Evolutionary conservation across 768 basidiomycete species (phyloP).

Genomic region (Tylopilus subfusipes): DNA sequence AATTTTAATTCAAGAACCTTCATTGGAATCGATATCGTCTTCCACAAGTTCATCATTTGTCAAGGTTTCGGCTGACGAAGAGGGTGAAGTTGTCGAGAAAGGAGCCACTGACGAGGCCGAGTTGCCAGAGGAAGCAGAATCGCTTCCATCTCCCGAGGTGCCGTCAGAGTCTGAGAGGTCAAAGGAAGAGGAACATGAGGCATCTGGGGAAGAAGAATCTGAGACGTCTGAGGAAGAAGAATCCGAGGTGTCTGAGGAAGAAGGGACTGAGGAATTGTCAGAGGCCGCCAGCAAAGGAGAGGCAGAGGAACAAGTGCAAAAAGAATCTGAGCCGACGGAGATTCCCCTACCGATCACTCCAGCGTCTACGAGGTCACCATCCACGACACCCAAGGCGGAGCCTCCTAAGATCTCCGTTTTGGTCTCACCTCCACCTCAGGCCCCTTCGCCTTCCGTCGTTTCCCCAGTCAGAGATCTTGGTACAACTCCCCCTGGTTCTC

Average conservation of each 20-base stretch:
- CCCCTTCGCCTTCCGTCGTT: conserved; percentile 18
- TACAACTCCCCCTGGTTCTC: conserved; percentile 67
- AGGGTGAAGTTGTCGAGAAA: conserved; percentile 19
- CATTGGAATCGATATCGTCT: conserved; percentile 39
- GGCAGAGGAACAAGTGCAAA: conserved; percentile 14
- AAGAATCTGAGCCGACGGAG: conserved; percentile 23
- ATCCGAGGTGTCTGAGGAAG: background rate
- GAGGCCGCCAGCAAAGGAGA: conserved; percentile 19
- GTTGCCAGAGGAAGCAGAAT: conserved; percentile 30
- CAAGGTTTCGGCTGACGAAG: conserved; percentile 35
- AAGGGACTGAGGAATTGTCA: background rate
- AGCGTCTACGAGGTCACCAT: conserved; percentile 46
- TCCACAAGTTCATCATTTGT: conserved; percentile 45
- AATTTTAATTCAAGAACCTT: conserved; percentile 11
- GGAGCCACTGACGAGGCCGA: conserved; percentile 26
- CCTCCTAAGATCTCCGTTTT: conserved; percentile 38
- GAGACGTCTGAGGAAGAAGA: conserved; percentile 15
- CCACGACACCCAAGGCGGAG: conserved; percentile 58
- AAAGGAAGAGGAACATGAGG: conserved; percentile 11
- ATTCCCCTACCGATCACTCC: conserved; percentile 31
- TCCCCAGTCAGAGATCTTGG: conserved; percentile 41
- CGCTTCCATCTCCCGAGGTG: background rate
- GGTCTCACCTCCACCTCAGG: conserved; percentile 32
- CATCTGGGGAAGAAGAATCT: conserved; percentile 5
- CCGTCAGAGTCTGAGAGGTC: background rate